phyloP scores from a whole-genome alignment of 1,284 basidiomycete species.

The Mycena sp. region DNA sequence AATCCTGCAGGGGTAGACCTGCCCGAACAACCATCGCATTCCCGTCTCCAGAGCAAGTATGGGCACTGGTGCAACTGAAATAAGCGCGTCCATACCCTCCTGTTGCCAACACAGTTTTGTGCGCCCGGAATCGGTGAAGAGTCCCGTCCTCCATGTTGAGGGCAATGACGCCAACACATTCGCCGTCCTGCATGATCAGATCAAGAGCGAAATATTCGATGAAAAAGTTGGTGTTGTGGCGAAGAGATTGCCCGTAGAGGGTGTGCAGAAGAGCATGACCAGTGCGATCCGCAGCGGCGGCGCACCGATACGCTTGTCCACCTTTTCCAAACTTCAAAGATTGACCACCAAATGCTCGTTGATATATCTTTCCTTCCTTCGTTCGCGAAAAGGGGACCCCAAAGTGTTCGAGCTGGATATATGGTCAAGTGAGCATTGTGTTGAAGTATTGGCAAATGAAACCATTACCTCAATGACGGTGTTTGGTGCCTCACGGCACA shows the following conservation, averaged over 20 bases:
- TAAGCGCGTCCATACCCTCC: constrained; percentile 99
- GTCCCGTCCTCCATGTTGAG: constrained; percentile 99
- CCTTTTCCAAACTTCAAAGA: constrained; percentile 98
- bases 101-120: constrained; percentile 98
- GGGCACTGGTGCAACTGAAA: constrained; percentile 99
- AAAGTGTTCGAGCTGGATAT: constrained; percentile 91
- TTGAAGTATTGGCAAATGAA: neutral
- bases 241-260: constrained; percentile 98
- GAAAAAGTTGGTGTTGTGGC: constrained; percentile 99
- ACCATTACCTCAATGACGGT: constrained; percentile 88
- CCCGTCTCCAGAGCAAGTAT: constrained; percentile 99
- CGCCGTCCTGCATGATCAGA: constrained; percentile 98
- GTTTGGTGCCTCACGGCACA: constrained; percentile 95
- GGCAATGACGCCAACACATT: constrained; percentile 99
- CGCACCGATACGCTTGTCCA: constrained; percentile 99
- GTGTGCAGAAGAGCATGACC: constrained; percentile 99
- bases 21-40: constrained; percentile 99
- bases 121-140: constrained; percentile 96
- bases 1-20: constrained; percentile 96
- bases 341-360: constrained; percentile 99
- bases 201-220: constrained; percentile 99
- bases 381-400: constrained; percentile 99
- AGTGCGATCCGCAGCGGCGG: constrained; percentile 98
- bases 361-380: constrained; percentile 99
- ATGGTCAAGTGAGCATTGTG: constrained; percentile 23